Evolutionary conservation across 345 rosid species (phyloP), one percentile per base, ranked within the genome.

Genomic region (Noccaea bulbosa): DNA sequence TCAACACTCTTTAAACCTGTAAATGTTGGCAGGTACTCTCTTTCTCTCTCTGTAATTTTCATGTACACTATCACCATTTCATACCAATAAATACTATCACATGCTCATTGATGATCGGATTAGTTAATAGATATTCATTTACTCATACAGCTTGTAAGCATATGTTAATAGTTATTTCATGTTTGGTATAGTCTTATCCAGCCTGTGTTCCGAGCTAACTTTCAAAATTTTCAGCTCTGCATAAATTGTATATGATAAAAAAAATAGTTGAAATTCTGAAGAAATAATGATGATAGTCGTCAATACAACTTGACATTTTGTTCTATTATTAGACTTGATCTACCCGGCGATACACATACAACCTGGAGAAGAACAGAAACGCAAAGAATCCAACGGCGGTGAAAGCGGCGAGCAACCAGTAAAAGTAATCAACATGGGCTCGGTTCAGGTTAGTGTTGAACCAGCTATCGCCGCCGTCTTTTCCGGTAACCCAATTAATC

Each of bases 351-450:
- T 58, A 74, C 37, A 57, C 72, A 73, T 73, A 66, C 55, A 33
- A 17, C 47, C 15, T 73, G 27, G 77, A 65, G 35, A 64, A 27
- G 32, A 49, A 49, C 62, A 74, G 59, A 49, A 67, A 74, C 32
- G 68, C 73, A 41, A 44, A 9, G 62, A 67, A 74, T 11, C 52
- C 59, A 17, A 48, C 7, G 52, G 62, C 71, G 5, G 60, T 76
- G 48, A 76, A 51, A 55, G 40, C 76, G 0, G 76, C 76, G 2
- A 76, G 71, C 59, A 70, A 57, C 59, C 30, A 76, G 61, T 70
- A 76, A 55, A 76, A 76, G 54, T 76, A 54, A 55, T 76, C 76
- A 6, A 76, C 30, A 69, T 70, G 76, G 20, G 66, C 70, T 38
- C 45, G 37, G 60, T 76, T 76, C 39, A 76, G 27, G 65, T 76